Evolutionary conservation across 768 basidiomycete genomes (phyloP).

Genomic region (Pisolithus orientalis): DNA sequence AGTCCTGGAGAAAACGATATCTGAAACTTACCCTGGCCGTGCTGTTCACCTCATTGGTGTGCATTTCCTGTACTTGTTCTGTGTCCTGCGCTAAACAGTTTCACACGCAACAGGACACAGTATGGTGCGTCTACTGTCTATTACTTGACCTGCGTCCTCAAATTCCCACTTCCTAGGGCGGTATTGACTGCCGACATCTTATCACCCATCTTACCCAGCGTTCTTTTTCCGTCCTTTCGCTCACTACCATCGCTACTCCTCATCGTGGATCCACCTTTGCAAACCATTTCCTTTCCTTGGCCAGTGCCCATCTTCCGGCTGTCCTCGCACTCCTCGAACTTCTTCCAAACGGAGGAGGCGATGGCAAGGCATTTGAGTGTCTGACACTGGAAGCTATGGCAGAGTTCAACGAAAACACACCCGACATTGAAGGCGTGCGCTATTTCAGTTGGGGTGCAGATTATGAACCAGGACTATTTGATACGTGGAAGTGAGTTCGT

Average conservation of each 20-base stretch:
- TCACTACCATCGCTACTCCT: slow-evolving; percentile 94
- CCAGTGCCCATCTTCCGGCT: slow-evolving; percentile 57
- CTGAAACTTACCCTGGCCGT: slow-evolving; percentile 71
- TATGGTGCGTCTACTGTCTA: slow-evolving; percentile 43
- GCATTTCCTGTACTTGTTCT: slow-evolving; percentile 6
- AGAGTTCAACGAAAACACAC: slow-evolving; percentile 81
- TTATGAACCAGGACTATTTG: slow-evolving; percentile 84
- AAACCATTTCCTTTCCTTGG: slow-evolving; percentile 81
- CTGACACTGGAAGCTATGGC: slow-evolving; percentile 84
- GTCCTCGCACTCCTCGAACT: slow-evolving; percentile 73
- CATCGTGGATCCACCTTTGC: slow-evolving; percentile 94
- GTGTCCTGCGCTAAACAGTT: slow-evolving; percentile 3
- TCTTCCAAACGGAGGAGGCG: slow-evolving; percentile 88
- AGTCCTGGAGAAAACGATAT: slow-evolving; percentile 80
- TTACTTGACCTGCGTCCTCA: not conserved
- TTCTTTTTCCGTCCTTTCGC: slow-evolving; percentile 73
- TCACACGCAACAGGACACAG: slow-evolving; percentile 50
- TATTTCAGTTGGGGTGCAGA: slow-evolving; percentile 97
- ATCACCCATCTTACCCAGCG: slow-evolving; percentile 75
- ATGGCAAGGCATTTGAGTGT: slow-evolving; percentile 88
- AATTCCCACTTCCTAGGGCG: slow-evolving; percentile 53
- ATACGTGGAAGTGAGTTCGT: slow-evolving; percentile 66
- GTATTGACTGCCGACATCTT: slow-evolving; percentile 87
- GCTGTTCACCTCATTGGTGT: slow-evolving; percentile 82
- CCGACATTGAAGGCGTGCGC: slow-evolving; percentile 68